Evolutionary conservation across 805 yeast genomes (phyloP).

Genomic region (Candida silvatica): DNA sequence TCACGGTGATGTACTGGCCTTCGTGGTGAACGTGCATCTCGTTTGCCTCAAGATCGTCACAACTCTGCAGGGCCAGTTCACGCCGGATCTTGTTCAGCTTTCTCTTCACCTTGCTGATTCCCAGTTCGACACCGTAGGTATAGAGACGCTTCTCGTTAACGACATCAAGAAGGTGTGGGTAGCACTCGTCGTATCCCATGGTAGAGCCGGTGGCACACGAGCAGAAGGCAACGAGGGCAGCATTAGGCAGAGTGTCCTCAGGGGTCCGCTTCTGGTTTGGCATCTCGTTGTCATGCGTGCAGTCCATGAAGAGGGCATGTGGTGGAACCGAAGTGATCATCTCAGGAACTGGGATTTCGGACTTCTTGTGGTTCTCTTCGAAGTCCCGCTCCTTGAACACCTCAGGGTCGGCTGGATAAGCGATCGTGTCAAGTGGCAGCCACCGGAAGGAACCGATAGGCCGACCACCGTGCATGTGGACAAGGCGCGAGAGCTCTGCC

Average conservation of each 20-base stretch:
- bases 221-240: slow-evolving; percentile 89
- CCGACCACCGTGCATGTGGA: slow-evolving; percentile 89
- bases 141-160: slow-evolving; percentile 70
- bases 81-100: slow-evolving; percentile 50
- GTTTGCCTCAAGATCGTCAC: slow-evolving; percentile 48
- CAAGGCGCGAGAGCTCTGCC: slow-evolving; percentile 73
- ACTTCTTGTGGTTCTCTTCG: slow-evolving; percentile 29
- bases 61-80: slow-evolving; percentile 44
- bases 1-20: slow-evolving; percentile 86
- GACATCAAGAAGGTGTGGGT: slow-evolving; percentile 71
- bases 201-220: slow-evolving; percentile 92
- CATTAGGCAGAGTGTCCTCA: slow-evolving; percentile 91
- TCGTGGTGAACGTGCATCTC: slow-evolving; percentile 95
- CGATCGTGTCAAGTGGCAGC: slow-evolving; percentile 66
- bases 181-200: slow-evolving; percentile 89
- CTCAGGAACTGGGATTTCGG: slow-evolving; percentile 64
- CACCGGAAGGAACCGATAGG: slow-evolving; percentile 89
- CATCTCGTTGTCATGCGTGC: slow-evolving; percentile 92
- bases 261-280: slow-evolving; percentile 86
- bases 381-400: slow-evolving; percentile 13
- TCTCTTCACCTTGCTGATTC: slow-evolving; percentile 70
- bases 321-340: slow-evolving; percentile 64
- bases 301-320: slow-evolving; percentile 94
- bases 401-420: slow-evolving; percentile 51
- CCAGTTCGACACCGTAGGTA: slow-evolving; percentile 58